These are phyloP conservation scores for Alternaria solani DNA, from an alignment of 2,329 filamentous ascomycete genomes.

Conservation along the genomic window DNA sequence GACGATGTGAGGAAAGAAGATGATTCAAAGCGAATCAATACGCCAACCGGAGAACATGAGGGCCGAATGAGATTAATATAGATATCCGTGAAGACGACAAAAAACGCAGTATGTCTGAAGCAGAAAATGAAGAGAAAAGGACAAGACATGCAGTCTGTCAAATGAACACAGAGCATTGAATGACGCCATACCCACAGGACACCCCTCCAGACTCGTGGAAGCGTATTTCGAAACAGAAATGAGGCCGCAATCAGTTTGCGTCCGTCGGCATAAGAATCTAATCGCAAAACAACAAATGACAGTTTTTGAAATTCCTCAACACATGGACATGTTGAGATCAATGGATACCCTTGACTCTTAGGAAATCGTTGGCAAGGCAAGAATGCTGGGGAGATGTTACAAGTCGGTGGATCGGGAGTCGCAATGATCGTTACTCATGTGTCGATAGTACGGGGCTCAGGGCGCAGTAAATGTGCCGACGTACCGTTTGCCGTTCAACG, in stretches of 20 bases:
- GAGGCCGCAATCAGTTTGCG: neutral
- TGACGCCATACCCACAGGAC: neutral
- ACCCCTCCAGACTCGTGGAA: neutral
- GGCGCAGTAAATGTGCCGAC: neutral
- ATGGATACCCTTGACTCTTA: neutral
- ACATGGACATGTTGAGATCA: neutral
- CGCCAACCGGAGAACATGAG: neutral
- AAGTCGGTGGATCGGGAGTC: neutral
- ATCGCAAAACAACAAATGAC: conserved; percentile 1
- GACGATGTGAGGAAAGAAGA: neutral
- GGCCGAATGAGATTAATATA: conserved; percentile 20
- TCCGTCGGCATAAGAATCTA: neutral
- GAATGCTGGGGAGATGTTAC: neutral
- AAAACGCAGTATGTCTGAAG: neutral
- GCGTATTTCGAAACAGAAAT: neutral
- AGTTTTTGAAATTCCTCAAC: neutral
- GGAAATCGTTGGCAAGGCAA: neutral
- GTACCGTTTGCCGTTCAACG: conserved; percentile 12
- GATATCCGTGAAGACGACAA: conserved; percentile 11
- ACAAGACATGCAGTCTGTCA: neutral
- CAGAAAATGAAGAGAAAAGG: conserved; percentile 5
- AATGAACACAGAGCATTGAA: neutral
- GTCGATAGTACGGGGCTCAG: neutral
- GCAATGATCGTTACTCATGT: neutral
- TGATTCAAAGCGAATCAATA: neutral